A percentile compares a stretch with the other conserved stretches of the same genome.
These are phyloP conservation scores for Meira miltonrushii DNA, from an alignment of 1,284 basidiomycete genomes.

Conservation along the genomic window DNA sequence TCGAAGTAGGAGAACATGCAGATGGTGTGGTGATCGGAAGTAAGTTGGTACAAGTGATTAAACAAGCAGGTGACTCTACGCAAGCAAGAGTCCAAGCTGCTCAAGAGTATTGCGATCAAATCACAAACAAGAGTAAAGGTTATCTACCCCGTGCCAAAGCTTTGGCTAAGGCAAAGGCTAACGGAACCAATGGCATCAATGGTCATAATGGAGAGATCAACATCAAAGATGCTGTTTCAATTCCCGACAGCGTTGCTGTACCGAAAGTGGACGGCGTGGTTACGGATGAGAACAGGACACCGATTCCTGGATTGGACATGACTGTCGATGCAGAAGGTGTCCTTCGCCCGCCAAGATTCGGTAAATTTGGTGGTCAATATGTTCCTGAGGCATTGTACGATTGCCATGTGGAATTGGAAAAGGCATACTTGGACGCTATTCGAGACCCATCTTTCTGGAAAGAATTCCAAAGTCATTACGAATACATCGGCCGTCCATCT, in stretches of 20 bases:
- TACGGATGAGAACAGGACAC: slow-evolving; percentile 23
- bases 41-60: slow-evolving; percentile 74
- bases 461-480: slow-evolving; percentile 81
- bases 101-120: slow-evolving; percentile 59
- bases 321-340: slow-evolving; percentile 32
- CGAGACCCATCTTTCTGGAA: slow-evolving; percentile 86
- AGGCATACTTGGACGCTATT: slow-evolving; percentile 78
- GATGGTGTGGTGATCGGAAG: slow-evolving; percentile 94
- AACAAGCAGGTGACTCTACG: slow-evolving; percentile 56
- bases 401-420: slow-evolving; percentile 82
- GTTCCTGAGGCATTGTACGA: slow-evolving; percentile 91
- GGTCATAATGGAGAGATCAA: slow-evolving; percentile 7
- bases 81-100: slow-evolving; percentile 54
- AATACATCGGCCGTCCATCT: slow-evolving; percentile 77
- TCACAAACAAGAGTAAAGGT: slow-evolving; percentile 57
- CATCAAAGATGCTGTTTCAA: slow-evolving; percentile 30
- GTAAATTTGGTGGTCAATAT: slow-evolving; percentile 92
- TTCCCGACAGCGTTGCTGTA: slow-evolving; percentile 29
- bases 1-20: slow-evolving; percentile 71
- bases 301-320: slow-evolving; percentile 36
- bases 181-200: too few species aligned
- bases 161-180: slow-evolving; percentile 15
- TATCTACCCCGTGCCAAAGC: slow-evolving; percentile 39
- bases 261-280: slow-evolving; percentile 45
- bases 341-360: slow-evolving; percentile 70